These are phyloP conservation scores for Trametes maxima DNA, from an alignment of 768 basidiomycete genomes.

Conservation along the genomic window DNA sequence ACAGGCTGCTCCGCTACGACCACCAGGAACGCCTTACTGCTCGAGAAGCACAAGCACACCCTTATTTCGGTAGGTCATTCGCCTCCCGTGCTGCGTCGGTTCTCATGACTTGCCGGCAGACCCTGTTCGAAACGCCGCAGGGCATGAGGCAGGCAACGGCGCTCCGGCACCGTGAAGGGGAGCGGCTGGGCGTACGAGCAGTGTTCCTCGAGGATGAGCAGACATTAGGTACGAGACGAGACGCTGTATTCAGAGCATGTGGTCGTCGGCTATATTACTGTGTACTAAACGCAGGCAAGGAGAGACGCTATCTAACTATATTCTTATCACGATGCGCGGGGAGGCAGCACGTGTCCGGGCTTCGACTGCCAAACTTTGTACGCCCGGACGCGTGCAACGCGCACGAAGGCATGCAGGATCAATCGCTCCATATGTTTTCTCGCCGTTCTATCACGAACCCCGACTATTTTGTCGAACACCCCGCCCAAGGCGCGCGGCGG, in stretches of 20 bases:
- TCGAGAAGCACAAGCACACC: constrained; percentile 86
- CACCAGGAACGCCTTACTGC: constrained; percentile 97
- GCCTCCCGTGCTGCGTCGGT: constrained; percentile 8
- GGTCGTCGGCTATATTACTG: constrained; percentile 8
- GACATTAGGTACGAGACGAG: constrained; percentile 11
- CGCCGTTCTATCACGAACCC: constrained; percentile 19
- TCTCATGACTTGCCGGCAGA: constrained; percentile 46
- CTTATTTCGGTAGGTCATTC: constrained; percentile 78
- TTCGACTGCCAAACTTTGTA: constrained; percentile 8
- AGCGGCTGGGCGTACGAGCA: not conserved
- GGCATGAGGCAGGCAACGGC: constrained; percentile 67
- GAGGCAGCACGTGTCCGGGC: constrained; percentile 6
- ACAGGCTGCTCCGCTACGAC: constrained; percentile 94
- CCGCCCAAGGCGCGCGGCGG: constrained; percentile 1
- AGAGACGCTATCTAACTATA: constrained; percentile 21
- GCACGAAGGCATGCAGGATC: constrained; percentile 19
- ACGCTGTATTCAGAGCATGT: constrained; percentile 17
- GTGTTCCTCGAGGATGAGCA: constrained; percentile 6
- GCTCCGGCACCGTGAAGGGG: constrained; percentile 42
- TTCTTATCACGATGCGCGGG: constrained; percentile 20
- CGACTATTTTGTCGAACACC: not conserved
- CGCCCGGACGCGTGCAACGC: constrained; percentile 12
- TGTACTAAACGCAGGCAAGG: constrained; percentile 20
- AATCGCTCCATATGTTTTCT: constrained; percentile 21
- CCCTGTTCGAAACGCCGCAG: constrained; percentile 60